Base-by-base conservation (phyloP, 1,284 basidiomycete genomes). In the Wallemia hederae region DNA sequence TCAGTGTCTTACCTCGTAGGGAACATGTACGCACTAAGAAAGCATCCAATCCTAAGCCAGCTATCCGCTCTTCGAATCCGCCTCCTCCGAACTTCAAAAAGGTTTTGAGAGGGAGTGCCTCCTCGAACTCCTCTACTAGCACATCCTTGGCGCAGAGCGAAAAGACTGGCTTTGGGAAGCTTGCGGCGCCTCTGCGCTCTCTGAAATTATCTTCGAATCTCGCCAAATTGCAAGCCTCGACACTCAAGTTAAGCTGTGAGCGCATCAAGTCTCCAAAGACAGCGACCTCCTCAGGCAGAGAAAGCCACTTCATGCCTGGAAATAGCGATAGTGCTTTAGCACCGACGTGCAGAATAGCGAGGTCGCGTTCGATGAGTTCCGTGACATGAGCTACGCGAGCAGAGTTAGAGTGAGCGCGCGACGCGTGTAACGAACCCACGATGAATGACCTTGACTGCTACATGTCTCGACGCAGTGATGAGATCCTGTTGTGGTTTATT, bases 211-310 rank as follows among this genome's bases (percentile, higher is more conserved):
- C 72, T 69, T 91, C 87, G 67, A 99, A 99, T 0, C 75, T 77
- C 27, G 79, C 72, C 61, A 99, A 74, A 69, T 98, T 96, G 63
- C 85, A 78, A 0, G 85, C 90, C 70, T 99, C 94, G 65, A 85
- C 79, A 27, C 88, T 77, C 60, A 99, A 72, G 70, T 98, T 88
- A 34, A 98, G 76, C 71, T 99, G 94, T 66, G 82, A 83, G 67
- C 81, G 79, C 94, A 99, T 99, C 87, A 99, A 92, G n/a, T 77
- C 73, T 1, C 91, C 86, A 69, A 99, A 99, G 0, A 92, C 88
- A 14, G 80, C 74, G 2, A 97, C 92, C 70, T 99, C 94, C 67
- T 98, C 89, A 0, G 90, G 88, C 14, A 99, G 78, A 11, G 89
- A 94, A 34, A 99, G 72, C 94, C 94, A 99, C 65, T 91, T 77